Conservation (phyloP, 805 yeast genomes). For the Saturnispora halmiae region DNA sequence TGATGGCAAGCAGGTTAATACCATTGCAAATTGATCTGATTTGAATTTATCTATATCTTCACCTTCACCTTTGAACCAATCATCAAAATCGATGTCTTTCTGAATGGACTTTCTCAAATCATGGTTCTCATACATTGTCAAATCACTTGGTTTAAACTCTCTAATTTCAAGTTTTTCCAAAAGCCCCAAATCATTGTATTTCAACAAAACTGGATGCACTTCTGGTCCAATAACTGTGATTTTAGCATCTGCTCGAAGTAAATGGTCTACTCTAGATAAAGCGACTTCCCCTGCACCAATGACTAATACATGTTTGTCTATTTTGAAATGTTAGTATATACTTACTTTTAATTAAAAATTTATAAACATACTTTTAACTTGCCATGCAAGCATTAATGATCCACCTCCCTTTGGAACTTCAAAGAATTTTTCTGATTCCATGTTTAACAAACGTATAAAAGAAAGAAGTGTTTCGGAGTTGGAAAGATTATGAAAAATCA, state of each 20-base stretch:
- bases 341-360: too few species aligned
- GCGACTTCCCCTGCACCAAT: slow-evolving; percentile 80
- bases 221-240: slow-evolving; percentile 49
- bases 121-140: slow-evolving; percentile 38
- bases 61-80: slow-evolving; percentile 17
- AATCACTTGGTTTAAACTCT: slow-evolving; percentile 39
- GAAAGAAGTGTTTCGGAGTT: not conserved
- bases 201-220: slow-evolving; percentile 29
- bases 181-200: slow-evolving; percentile 33
- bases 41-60: slow-evolving; percentile 29
- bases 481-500: not conserved
- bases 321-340: not conserved
- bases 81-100: slow-evolving; percentile 6
- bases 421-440: not conserved
- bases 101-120: slow-evolving; percentile 3
- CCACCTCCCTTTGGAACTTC: slow-evolving; percentile 32
- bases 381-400: slow-evolving; percentile 66
- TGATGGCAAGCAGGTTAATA: slow-evolving; percentile 68
- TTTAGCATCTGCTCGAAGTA: slow-evolving; percentile 60
- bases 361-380: slow-evolving; percentile 43
- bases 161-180: slow-evolving; percentile 35
- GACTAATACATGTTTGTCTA: slow-evolving; percentile 53
- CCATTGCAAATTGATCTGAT: slow-evolving; percentile 44
- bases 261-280: slow-evolving; percentile 54
- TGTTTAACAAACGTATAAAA: not conserved